Evolutionary conservation across 73 alveolate genomes (phyloP).

Genomic region (Paramecium biaurelia): DNA sequence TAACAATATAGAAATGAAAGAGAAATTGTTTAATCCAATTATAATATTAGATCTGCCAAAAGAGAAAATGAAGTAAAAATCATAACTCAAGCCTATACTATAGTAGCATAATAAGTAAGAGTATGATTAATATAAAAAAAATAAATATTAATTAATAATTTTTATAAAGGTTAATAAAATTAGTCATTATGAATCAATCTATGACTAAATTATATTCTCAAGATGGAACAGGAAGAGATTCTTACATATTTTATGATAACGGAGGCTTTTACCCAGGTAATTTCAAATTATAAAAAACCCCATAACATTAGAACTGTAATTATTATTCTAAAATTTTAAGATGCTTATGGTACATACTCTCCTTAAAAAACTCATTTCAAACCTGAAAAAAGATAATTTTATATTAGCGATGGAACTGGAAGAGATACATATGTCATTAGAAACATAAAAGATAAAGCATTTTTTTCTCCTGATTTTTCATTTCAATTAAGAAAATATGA

Average conservation of each 20-base stretch:
- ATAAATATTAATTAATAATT: background rate
- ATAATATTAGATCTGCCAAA: background rate
- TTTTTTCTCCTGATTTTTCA: constrained; percentile 8
- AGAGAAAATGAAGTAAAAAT: constrained; percentile 47
- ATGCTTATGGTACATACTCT: constrained; percentile 31
- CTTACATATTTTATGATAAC: constrained; percentile 45
- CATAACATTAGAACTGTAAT: background rate
- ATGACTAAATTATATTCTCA: constrained; percentile 42
- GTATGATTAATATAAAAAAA: background rate
- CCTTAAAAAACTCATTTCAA: background rate
- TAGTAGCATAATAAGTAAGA: constrained; percentile 22
- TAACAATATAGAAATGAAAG: background rate
- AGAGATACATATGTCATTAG: constrained; percentile 42
- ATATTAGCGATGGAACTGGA: constrained; percentile 39
- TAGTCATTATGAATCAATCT: background rate
- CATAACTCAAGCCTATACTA: constrained; percentile 15
- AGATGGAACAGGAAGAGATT: constrained; percentile 69
- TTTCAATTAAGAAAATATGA: constrained; percentile 15
- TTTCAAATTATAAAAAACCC: background rate
- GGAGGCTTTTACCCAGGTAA: constrained; percentile 57
- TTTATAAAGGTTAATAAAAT: background rate
- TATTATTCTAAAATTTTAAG: background rate
- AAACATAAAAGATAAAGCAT: background rate
- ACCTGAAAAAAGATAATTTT: background rate
- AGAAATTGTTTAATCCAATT: background rate